These are phyloP conservation scores for Forsythia suspensa DNA, from an alignment of 257 asterid genomes.

Conservation along the genomic window DNA sequence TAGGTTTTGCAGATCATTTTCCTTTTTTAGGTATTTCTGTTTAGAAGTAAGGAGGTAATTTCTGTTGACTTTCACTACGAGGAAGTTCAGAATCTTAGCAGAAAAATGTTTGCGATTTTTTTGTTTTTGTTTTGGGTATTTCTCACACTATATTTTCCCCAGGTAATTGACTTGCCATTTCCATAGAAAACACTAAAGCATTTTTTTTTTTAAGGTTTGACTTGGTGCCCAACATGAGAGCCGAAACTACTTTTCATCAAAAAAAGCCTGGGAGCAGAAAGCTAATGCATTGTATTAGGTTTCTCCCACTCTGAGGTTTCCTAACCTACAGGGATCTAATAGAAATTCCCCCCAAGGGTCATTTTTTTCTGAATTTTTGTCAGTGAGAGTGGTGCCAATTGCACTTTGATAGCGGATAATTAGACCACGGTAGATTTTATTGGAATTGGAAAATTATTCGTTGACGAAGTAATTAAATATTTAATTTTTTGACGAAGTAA, in stretches of 20 bases:
- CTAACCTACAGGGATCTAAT: not conserved
- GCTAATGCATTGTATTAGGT: not conserved
- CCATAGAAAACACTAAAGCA: not conserved
- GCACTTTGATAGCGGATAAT: not conserved
- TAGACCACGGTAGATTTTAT: not conserved
- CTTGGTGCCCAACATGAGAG: not conserved
- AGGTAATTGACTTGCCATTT: not conserved
- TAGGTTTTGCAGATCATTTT: slow-evolving; percentile 3
- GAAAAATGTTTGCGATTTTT: not conserved
- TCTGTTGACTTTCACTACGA: not conserved
- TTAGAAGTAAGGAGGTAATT: not conserved
- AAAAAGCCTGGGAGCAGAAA: not conserved
- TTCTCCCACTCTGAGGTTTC: not conserved
- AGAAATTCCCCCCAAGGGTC: not conserved
- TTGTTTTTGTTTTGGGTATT: no score
- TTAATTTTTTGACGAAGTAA: no score
- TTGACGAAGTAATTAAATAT: not conserved
- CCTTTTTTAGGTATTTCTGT: not conserved
- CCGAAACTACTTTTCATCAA: not conserved
- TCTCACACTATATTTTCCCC: not conserved
- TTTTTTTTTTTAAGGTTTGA: not conserved
- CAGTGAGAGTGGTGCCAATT: not conserved
- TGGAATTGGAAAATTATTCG: not conserved
- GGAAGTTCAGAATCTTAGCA: not conserved
- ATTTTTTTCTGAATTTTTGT: no score